phyloP scores from a whole-genome alignment of 2,329 filamentous ascomycete species.

The Alternaria viburni region DNA sequence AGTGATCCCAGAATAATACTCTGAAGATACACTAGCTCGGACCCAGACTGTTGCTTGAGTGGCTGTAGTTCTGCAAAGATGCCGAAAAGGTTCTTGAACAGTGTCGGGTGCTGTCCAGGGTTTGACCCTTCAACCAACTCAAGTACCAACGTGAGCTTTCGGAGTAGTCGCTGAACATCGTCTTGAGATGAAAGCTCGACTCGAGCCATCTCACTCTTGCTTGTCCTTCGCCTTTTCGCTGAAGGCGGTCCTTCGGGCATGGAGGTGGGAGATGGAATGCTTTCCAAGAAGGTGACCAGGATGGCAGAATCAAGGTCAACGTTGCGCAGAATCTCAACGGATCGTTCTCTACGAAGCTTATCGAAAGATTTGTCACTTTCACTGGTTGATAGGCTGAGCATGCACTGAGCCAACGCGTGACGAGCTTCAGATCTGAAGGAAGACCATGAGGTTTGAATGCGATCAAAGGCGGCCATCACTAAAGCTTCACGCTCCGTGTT shows the following conservation, averaged over 20 bases:
- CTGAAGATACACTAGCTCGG: slow-evolving; percentile 89
- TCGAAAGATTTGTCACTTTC: slow-evolving; percentile 39
- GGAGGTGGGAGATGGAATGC: slow-evolving; percentile 74
- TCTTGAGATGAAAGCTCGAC: slow-evolving; percentile 67
- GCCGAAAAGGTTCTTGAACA: slow-evolving; percentile 81
- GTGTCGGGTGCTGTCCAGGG: slow-evolving; percentile 74
- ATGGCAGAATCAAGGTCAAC: slow-evolving; percentile 76
- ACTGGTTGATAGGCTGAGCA: slow-evolving; percentile 67
- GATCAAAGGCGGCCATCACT: slow-evolving; percentile 69
- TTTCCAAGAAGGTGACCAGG: slow-evolving; percentile 74
- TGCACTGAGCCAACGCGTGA: slow-evolving; percentile 64
- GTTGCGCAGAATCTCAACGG: slow-evolving; percentile 74
- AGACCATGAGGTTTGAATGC: slow-evolving; percentile 75
- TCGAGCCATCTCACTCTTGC: slow-evolving; percentile 71
- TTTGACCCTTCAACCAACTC: slow-evolving; percentile 85
- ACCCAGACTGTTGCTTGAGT: slow-evolving; percentile 79
- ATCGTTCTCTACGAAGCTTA: slow-evolving; percentile 58
- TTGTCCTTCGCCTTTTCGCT: slow-evolving; percentile 80
- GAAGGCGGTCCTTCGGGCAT: slow-evolving; percentile 74
- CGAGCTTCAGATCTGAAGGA: slow-evolving; percentile 70
- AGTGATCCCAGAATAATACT: slow-evolving; percentile 83
- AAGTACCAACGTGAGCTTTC: slow-evolving; percentile 82
- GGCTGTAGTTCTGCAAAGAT: slow-evolving; percentile 86
- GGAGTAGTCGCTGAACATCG: slow-evolving; percentile 71
- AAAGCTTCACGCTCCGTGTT: slow-evolving; percentile 61